Evolutionary conservation across 176 grass and related monocot genomes (phyloP), one percentile per base, ranked within the genome.

Genomic region (Oryza glaberrima): DNA sequence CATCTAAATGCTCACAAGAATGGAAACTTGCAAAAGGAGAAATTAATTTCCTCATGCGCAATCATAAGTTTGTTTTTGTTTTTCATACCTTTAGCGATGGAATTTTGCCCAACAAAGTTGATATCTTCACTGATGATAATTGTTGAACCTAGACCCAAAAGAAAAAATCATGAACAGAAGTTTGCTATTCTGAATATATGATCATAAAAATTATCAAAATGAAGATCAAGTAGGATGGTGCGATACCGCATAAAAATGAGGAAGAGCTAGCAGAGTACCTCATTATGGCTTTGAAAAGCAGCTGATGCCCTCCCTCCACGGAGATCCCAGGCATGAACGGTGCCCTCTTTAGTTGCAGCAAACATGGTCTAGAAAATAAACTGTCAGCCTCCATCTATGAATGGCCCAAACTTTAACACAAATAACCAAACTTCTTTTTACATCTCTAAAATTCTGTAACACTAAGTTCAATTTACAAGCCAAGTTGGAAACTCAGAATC

Each of bases 211-310:
- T 68, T 15, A 54, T 76, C 63, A 84, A 6, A 4, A 12, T 11
- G 69, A 73, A 82, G 44, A 76, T 58, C 34, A 49, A 46, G 10
- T 66, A 48, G 81, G 25, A 49, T 65, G 41, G 49, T 47, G 51
- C 45, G 63, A n/a, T 11, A 78, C 40, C 66, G 17, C 9, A 61
- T 22, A 71, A 65, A 76, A 86, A 75, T 26, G 19, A 22, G 54
- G 73, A 71, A 71, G 66, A 83, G 65, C 54, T 54, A 49, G 28
- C 40, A 86, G 49, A 87, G 58, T 56, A 98, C 96, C 89, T 94
- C 89, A 76, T 83, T 98, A 78, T 92, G 85, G 82, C 80, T 95
- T 87, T 98, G 91, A 84, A 95, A 98, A 94, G 96, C 96, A 84
- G 87, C 85, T 49, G 95, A 95, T 71, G 87, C n/a, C 63, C 88